Percentiles rank a stretch among this genome's conserved stretches.
Conservation (phyloP, 495 filamentous ascomycete genomes). For the Hamigera avellanea region DNA sequence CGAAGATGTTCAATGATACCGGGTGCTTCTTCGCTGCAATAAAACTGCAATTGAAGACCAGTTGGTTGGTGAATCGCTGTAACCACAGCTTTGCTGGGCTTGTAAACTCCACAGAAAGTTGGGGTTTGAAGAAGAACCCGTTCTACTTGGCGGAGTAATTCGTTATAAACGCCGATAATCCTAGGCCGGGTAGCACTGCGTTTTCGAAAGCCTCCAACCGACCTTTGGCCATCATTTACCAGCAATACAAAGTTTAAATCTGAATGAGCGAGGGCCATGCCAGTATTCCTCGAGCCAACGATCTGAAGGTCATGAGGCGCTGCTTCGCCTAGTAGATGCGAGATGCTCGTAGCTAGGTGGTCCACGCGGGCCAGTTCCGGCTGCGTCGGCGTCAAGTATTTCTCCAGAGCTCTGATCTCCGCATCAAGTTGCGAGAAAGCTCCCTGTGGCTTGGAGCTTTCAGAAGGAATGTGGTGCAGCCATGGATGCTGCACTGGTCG, state of each 20-base stretch:
- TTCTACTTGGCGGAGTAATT: constrained; percentile 13
- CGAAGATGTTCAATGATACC: constrained; percentile 27
- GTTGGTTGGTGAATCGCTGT: constrained; percentile 28
- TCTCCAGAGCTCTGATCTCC: constrained; percentile 36
- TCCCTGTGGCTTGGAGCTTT: constrained; percentile 4
- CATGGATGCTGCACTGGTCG: constrained; percentile 19
- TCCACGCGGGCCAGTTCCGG: constrained; percentile 19
- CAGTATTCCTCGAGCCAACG: constrained; percentile 42
- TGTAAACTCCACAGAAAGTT: constrained; percentile 5
- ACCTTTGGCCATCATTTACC: constrained; percentile 13
- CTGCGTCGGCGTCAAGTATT: constrained; percentile 26
- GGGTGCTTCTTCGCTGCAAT: constrained; percentile 20
- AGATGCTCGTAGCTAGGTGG: constrained; percentile 17
- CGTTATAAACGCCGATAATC: constrained; percentile 11
- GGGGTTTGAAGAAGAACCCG: constrained; percentile 7
- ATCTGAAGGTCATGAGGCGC: constrained; percentile 22
- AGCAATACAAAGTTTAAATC: constrained; percentile 35
- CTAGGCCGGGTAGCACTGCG: constrained; percentile 22
- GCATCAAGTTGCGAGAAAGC: constrained; percentile 19
- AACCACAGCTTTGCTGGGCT: constrained; percentile 11
- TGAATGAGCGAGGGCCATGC: constrained; percentile 39
- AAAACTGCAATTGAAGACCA: constrained; percentile 38
- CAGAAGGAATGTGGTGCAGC: constrained; percentile 11
- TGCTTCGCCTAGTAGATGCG: constrained; percentile 6
- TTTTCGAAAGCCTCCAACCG: constrained; percentile 11